Conservation (phyloP, 2,329 filamentous ascomycete species). For the Scorias spongiosa region DNA sequence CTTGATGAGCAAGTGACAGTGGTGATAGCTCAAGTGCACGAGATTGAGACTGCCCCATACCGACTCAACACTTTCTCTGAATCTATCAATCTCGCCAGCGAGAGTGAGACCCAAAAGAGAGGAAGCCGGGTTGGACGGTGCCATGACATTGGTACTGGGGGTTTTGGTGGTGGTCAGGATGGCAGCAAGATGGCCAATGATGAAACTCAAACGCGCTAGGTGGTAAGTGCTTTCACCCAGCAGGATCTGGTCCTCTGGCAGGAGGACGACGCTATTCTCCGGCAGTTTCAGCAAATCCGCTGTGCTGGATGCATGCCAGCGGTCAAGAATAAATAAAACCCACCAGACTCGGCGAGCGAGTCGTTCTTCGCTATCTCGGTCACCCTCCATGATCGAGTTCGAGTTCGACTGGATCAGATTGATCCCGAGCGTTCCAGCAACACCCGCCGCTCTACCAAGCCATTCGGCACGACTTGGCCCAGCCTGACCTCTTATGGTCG, state of each 20-base stretch:
- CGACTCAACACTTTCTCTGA: conserved; percentile 46
- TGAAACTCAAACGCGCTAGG: conserved; percentile 46
- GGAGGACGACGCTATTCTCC: conserved; percentile 44
- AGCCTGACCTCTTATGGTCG: conserved; percentile 29
- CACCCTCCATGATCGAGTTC: conserved; percentile 29
- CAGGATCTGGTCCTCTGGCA: conserved; percentile 42
- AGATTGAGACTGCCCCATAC: conserved; percentile 39
- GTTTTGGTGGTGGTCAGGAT: conserved; percentile 32
- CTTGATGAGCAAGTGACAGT: conserved; percentile 49
- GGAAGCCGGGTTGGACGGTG: conserved; percentile 25
- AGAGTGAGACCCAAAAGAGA: conserved; percentile 36
- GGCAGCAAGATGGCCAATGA: conserved; percentile 40
- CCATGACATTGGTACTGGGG: conserved; percentile 28
- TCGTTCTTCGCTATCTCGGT: conserved; percentile 46
- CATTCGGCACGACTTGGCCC: conserved; percentile 38
- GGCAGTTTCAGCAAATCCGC: conserved; percentile 48
- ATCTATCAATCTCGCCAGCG: conserved; percentile 47
- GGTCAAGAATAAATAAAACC: conserved; percentile 55
- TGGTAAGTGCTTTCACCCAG: conserved; percentile 51
- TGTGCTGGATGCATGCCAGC: conserved; percentile 57
- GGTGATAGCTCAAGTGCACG: conserved; percentile 55
- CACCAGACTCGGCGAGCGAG: conserved; percentile 55
- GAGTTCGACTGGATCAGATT: conserved; percentile 31
- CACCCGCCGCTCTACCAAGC: conserved; percentile 49
- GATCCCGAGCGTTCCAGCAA: conserved; percentile 51